Percentiles rank a stretch among this genome's conserved stretches.
Conservation (phyloP, 148 eudicot species). For the Vaccinium darrowii region DNA sequence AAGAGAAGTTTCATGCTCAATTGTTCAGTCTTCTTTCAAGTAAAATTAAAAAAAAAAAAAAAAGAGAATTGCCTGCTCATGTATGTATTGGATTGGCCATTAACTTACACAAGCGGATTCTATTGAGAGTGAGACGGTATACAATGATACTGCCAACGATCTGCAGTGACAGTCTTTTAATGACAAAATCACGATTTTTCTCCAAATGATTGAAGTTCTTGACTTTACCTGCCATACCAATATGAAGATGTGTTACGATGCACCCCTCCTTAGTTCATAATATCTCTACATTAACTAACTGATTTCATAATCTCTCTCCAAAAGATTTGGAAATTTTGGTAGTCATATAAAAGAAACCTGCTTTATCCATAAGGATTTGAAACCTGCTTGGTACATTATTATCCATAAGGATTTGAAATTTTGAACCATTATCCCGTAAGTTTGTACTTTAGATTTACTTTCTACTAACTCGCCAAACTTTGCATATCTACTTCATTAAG, state of each 20-base stretch:
- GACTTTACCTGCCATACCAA: conserved; percentile 2
- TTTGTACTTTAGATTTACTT: background rate
- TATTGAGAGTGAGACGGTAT: background rate
- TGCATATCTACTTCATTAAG: background rate
- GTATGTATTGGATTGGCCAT: background rate
- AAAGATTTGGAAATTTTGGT: background rate
- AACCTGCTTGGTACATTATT: background rate
- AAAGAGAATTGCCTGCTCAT: background rate
- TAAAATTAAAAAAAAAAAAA: no score
- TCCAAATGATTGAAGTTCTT: background rate
- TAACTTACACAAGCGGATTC: background rate
- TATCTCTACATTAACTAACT: background rate
- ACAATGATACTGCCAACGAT: background rate
- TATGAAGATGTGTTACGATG: background rate
- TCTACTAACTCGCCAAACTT: background rate
- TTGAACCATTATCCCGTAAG: no score
- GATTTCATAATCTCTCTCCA: no score
- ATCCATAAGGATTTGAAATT: background rate
- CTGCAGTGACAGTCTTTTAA: background rate
- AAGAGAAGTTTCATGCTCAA: conserved; percentile 2
- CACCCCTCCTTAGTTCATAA: background rate
- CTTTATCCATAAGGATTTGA: background rate
- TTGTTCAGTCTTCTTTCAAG: background rate
- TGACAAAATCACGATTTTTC: background rate
- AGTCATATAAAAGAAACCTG: background rate